Evolutionary conservation across 1,284 basidiomycete species (phyloP).

Genomic region (Cutaneotrichosporon daszewskae): DNA sequence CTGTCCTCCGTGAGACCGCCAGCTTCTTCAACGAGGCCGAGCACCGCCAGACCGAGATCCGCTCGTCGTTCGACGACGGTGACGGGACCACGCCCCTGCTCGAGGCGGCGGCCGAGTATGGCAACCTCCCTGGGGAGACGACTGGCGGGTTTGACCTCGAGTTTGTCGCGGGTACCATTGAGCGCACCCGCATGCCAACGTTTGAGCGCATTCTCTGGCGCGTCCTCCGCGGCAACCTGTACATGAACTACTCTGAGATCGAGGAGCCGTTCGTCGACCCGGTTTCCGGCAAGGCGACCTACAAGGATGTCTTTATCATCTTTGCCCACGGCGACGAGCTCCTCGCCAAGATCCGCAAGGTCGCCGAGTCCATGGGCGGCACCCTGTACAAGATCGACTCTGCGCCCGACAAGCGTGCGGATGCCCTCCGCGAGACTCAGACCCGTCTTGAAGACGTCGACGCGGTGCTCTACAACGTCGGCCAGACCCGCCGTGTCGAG

Average conservation of each 20-base stretch:
- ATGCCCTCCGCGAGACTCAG: slow-evolving; percentile 82
- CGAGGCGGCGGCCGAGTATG: slow-evolving; percentile 70
- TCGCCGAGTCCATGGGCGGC: slow-evolving; percentile 96
- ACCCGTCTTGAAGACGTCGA: slow-evolving; percentile 88
- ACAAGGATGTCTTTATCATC: slow-evolving; percentile 99
- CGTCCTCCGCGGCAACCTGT: slow-evolving; percentile 93
- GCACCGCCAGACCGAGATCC: slow-evolving; percentile 68
- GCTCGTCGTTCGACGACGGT: slow-evolving; percentile 70
- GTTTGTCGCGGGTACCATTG: slow-evolving; percentile 96
- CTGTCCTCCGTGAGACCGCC: slow-evolving; percentile 91
- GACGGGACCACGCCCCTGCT: slow-evolving; percentile 79
- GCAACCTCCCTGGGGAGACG: slow-evolving; percentile 54
- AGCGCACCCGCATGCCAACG: slow-evolving; percentile 82
- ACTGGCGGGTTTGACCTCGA: slow-evolving; percentile 67
- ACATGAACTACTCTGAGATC: slow-evolving; percentile 99
- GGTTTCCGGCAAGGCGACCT: slow-evolving; percentile 68
- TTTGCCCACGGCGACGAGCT: slow-evolving; percentile 94
- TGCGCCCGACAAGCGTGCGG: slow-evolving; percentile 83
- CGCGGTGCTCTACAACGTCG: slow-evolving; percentile 83
- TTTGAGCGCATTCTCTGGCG: slow-evolving; percentile 99
- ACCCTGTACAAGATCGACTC: slow-evolving; percentile 95
- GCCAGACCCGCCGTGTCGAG: slow-evolving; percentile 76
- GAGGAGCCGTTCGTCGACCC: slow-evolving; percentile 87
- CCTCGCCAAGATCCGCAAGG: slow-evolving; percentile 94
- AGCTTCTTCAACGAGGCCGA: slow-evolving; percentile 94